Percentiles rank a stretch among this genome's conserved stretches.
These are phyloP conservation scores for Populus euphratica DNA, from an alignment of 345 rosid genomes.

Conservation along the genomic window DNA sequence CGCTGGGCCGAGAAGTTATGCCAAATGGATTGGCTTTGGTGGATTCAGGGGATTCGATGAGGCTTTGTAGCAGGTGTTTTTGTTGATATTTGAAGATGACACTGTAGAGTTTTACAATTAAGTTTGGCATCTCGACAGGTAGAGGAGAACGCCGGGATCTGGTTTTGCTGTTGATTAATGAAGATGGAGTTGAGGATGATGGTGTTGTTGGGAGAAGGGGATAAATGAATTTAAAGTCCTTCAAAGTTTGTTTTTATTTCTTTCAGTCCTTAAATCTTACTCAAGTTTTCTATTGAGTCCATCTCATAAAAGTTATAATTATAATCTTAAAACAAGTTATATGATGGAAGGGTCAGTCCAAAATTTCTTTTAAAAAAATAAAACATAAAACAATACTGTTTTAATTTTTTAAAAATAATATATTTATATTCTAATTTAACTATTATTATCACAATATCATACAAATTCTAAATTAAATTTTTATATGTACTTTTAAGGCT, in stretches of 20 bases:
- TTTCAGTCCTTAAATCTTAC: not conserved
- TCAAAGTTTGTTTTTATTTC: not conserved
- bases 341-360: too few relatives aligned
- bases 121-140: slow-evolving; percentile 47
- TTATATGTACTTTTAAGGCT: too few relatives aligned
- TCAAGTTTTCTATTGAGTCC: not conserved
- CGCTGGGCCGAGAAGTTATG: slow-evolving; percentile 52
- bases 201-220: not conserved
- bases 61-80: slow-evolving; percentile 47
- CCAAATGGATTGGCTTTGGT: slow-evolving; percentile 38
- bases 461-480: too few relatives aligned
- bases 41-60: slow-evolving; percentile 29
- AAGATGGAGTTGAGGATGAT: not conserved
- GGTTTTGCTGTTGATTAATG: not conserved
- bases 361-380: too few relatives aligned
- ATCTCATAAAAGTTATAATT: not conserved
- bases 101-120: slow-evolving; percentile 54
- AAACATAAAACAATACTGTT: too few relatives aligned
- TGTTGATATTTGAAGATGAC: slow-evolving; percentile 57
- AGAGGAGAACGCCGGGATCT: not conserved
- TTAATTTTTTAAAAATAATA: too few relatives aligned
- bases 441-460: too few relatives aligned
- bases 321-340: too few relatives aligned
- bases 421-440: too few relatives aligned
- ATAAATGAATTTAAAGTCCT: not conserved